A percentile compares a stretch with the other conserved stretches of the same genome.
phyloP scores from a whole-genome alignment of 768 basidiomycete species.

The Tulasnella calospora region DNA sequence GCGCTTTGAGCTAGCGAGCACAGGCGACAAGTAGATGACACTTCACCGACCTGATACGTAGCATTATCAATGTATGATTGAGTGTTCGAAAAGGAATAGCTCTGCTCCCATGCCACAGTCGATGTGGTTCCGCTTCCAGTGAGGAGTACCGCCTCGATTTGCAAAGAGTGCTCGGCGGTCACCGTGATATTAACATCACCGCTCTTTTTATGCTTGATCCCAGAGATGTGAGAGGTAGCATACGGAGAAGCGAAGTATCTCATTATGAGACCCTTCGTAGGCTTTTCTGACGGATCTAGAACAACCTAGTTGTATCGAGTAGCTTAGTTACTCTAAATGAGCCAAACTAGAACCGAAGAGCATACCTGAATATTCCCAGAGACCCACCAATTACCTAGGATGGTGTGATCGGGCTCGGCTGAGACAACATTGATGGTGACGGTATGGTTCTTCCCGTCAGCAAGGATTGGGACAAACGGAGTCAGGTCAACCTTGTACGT shows the following conservation, averaged over 20 bases:
- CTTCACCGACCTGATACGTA: conserved; percentile 43
- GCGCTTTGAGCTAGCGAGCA: background rate
- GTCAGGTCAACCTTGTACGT: conserved; percentile 75
- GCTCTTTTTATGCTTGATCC: conserved; percentile 36
- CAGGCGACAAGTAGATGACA: conserved; percentile 35
- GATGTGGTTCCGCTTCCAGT: conserved; percentile 57
- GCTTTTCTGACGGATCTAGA: background rate
- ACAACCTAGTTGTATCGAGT: background rate
- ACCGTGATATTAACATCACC: conserved; percentile 54
- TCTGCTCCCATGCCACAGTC: conserved; percentile 56
- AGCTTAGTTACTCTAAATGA: background rate
- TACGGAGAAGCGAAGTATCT: background rate
- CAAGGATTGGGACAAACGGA: conserved; percentile 65
- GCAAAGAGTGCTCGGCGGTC: conserved; percentile 51
- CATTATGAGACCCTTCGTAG: background rate
- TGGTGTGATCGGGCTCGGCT: conserved; percentile 58
- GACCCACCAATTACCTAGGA: conserved; percentile 61
- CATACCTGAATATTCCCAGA: conserved; percentile 49
- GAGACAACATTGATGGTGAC: conserved; percentile 71
- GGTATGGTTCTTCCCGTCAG: conserved; percentile 63
- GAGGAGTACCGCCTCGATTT: conserved; percentile 57
- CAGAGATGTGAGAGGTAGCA: background rate
- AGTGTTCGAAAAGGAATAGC: conserved; percentile 54
- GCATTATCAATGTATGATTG: conserved; percentile 56
- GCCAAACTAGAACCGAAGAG: too few species aligned